These are phyloP conservation scores for Rosa chinensis DNA, from an alignment of 306 rosid species.

Conservation along the genomic window DNA sequence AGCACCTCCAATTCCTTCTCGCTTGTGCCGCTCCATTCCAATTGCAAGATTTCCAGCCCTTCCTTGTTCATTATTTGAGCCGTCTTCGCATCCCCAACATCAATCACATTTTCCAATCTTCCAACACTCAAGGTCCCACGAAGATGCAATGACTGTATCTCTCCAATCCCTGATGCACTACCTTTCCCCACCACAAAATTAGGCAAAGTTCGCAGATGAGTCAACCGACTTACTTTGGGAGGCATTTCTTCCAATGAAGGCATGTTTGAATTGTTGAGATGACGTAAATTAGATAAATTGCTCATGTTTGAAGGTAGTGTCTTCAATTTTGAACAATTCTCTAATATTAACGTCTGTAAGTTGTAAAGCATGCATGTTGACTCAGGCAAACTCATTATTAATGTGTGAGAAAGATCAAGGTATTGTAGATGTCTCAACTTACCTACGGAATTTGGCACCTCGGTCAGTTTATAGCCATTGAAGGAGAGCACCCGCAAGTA, in stretches of 20 bases:
- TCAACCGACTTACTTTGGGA: slow-evolving; percentile 6
- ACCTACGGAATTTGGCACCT: too few species aligned
- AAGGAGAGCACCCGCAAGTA: too few species aligned
- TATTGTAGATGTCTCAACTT: too few species aligned
- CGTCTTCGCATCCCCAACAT: not conserved
- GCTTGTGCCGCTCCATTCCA: not conserved
- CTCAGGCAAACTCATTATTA: too few species aligned
- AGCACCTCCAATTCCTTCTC: too few species aligned
- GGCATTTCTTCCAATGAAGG: slow-evolving; percentile 20
- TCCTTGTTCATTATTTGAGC: slow-evolving; percentile 1
- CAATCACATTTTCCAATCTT: slow-evolving; percentile 19
- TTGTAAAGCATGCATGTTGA: too few species aligned
- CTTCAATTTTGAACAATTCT: too few species aligned
- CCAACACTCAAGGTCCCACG: slow-evolving; percentile 4
- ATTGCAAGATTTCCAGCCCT: not conserved
- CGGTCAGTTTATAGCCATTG: too few species aligned
- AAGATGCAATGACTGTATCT: slow-evolving; percentile 7
- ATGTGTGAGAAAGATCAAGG: too few species aligned
- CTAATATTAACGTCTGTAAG: too few species aligned
- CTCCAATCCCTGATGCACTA: not conserved
- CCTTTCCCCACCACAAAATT: not conserved
- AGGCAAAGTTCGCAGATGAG: slow-evolving; percentile 2
- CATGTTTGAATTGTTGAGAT: not conserved
- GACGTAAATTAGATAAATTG: too few species aligned
- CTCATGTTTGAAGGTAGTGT: too few species aligned